Conservation (phyloP, 2,329 filamentous ascomycete genomes). For the Neodidymelliopsis sp. region DNA sequence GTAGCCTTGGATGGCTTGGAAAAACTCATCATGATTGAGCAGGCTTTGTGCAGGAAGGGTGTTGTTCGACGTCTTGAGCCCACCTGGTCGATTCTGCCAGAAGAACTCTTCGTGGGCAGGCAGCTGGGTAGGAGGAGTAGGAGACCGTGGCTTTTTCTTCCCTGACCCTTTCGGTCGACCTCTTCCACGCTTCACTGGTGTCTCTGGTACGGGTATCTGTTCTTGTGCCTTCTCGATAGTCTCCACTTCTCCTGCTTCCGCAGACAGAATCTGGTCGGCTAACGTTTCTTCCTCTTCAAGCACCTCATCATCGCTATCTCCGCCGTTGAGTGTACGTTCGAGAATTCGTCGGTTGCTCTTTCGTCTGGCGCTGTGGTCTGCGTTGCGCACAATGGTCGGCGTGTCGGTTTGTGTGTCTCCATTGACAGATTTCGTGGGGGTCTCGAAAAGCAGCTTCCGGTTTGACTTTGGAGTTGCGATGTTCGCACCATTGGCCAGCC, state of each 20-base stretch:
- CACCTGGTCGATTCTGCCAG: constrained; percentile 84
- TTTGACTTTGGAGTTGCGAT: constrained; percentile 53
- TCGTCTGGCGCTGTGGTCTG: constrained; percentile 83
- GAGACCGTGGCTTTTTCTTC: constrained; percentile 67
- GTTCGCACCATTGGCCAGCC: constrained; percentile 28
- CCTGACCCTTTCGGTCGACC: constrained; percentile 47
- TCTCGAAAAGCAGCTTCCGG: constrained; percentile 57
- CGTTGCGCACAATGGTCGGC: constrained; percentile 71
- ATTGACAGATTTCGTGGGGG: constrained; percentile 49
- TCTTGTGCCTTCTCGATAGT: constrained; percentile 24
- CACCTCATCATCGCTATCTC: constrained; percentile 71
- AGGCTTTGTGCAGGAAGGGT: constrained; percentile 77
- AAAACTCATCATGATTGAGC: constrained; percentile 92
- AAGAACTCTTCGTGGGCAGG: constrained; percentile 93
- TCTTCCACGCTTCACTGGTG: constrained; percentile 61
- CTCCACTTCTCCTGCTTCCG: constrained; percentile 57
- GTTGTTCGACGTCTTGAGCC: constrained; percentile 84
- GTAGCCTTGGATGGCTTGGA: constrained; percentile 69
- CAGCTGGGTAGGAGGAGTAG: constrained; percentile 81
- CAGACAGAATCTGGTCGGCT: constrained; percentile 72
- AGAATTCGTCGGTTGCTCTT: constrained; percentile 84
- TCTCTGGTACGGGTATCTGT: constrained; percentile 56
- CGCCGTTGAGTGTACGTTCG: constrained; percentile 71
- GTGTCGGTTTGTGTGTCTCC: constrained; percentile 55
- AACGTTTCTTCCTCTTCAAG: constrained; percentile 72